A percentile compares a stretch with the other conserved stretches of the same genome.
phyloP scores from a whole-genome alignment of 164 flowering plant species.

The Echeveria elegans region DNA sequence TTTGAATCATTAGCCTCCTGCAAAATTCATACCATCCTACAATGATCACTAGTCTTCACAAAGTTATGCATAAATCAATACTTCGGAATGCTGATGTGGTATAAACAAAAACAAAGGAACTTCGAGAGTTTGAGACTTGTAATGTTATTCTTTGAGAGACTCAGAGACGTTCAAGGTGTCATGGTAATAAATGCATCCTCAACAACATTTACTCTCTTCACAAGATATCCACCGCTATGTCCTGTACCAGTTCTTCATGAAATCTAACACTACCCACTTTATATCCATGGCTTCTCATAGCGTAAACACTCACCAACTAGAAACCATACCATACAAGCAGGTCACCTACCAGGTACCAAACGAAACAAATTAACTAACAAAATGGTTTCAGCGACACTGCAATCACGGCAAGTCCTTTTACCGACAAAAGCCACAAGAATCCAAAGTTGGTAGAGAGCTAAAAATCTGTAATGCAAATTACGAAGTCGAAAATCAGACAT shows the following conservation, averaged over 20 bases:
- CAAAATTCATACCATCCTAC: neutral
- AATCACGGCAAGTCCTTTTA: neutral
- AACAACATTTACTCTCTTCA: constrained; percentile 1
- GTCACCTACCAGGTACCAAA: neutral
- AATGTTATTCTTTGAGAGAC: no score
- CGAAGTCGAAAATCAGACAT: neutral
- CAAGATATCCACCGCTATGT: neutral
- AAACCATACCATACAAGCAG: neutral
- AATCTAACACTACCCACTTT: neutral
- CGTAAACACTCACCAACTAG: neutral
- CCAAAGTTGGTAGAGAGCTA: neutral
- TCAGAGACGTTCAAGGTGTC: neutral
- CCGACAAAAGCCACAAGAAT: neutral
- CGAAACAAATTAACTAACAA: neutral
- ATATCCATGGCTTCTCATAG: neutral
- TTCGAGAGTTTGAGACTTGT: no score
- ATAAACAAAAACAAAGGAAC: no score
- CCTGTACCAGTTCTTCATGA: neutral
- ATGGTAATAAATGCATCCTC: neutral
- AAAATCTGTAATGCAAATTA: neutral
- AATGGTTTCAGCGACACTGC: neutral
- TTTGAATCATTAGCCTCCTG: neutral
- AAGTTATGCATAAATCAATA: no score
- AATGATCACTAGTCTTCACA: neutral
- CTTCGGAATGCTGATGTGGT: no score